phyloP scores from a whole-genome alignment of 139 green algal genomes.

The Chlorella sp. region DNA sequence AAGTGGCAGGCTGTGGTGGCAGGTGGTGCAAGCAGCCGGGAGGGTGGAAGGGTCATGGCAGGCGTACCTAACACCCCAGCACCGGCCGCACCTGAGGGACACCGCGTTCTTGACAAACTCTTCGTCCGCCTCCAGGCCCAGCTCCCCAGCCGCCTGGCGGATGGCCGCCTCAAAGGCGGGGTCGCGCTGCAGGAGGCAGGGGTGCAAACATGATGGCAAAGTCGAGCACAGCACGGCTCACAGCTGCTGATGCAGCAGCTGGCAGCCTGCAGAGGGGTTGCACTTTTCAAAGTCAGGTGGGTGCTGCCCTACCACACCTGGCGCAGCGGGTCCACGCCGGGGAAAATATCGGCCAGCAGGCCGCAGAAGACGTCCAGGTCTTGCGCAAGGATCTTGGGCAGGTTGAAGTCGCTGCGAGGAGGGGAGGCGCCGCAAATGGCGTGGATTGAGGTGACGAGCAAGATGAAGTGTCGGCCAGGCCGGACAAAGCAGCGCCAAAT shows the following conservation, averaged over 20 bases:
- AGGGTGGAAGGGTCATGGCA: no score
- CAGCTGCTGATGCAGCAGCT: no score
- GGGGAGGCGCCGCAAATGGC: no score
- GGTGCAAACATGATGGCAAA: no score
- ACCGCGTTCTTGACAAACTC: conserved; percentile 89
- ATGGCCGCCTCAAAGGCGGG: conserved; percentile 78
- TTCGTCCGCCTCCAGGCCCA: conserved; percentile 87
- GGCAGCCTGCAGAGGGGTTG: no score
- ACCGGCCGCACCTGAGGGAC: conserved; percentile 18
- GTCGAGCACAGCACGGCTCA: conserved; percentile 65
- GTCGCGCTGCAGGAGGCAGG: conserved; percentile 81
- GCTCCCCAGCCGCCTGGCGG: conserved; percentile 70
- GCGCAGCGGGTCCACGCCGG: conserved; percentile 83
- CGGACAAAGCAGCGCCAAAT: no score
- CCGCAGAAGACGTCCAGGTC: conserved; percentile 92
- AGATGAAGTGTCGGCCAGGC: no score
- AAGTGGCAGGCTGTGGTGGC: neutral
- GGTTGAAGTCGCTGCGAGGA: conserved; percentile 86
- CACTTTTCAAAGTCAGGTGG: no score
- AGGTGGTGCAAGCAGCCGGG: no score
- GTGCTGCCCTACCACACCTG: no score
- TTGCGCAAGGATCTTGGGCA: conserved; percentile 90
- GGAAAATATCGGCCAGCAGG: conserved; percentile 91
- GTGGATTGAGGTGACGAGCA: no score
- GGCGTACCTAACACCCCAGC: no score